Evolutionary conservation across 2,329 filamentous ascomycete genomes (phyloP), one percentile per base, ranked within the genome.

Genomic region (Myriosclerotinia curreyana): DNA sequence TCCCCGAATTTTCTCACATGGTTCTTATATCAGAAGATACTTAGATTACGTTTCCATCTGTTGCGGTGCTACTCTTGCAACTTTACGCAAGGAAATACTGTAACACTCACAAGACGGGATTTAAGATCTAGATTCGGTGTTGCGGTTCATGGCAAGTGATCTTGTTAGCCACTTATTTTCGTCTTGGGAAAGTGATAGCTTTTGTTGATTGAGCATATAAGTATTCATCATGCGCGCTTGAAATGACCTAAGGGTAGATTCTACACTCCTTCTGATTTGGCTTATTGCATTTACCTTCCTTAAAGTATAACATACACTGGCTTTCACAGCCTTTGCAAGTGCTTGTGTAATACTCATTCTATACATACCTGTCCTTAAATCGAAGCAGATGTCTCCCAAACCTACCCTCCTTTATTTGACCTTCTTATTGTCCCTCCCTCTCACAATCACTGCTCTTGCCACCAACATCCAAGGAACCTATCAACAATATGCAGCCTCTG

Each of bases 401-500:
- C 34, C n/a, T 36, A 49, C 28, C 14, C 20, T 62, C 40, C 28
- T 44, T 25, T 15, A 25, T 44, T 6, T 36, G 1, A 25, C 31
- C 14, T 2, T 56, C 28, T 54, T 55, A 12, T 44, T 48, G 14
- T 46, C 20, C 28, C 28, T 55, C 17, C 60, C 60, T 20, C 31
- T 53, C 59, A 25, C 36, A 17, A 40, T 54, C 12, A 51, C 48
- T 20, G 17, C 59, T 34, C 48, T 53, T 25, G 28, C 20, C 38
- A 42, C 59, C 15, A 44, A 38, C 11, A 9, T 36, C n/a, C 49
- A 54, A 15, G 56, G 44, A 60, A 60, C 56, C 11, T 51, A 38
- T n/a, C 56, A 40, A 0, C 44, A 62, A 25, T 55, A 62, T 46
- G 68, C 69, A 61, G 65, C 66, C 38, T 69, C 70, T 44, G 64